Conservation (phyloP, 1,284 basidiomycete species). For the Entoloma clypeatum region DNA sequence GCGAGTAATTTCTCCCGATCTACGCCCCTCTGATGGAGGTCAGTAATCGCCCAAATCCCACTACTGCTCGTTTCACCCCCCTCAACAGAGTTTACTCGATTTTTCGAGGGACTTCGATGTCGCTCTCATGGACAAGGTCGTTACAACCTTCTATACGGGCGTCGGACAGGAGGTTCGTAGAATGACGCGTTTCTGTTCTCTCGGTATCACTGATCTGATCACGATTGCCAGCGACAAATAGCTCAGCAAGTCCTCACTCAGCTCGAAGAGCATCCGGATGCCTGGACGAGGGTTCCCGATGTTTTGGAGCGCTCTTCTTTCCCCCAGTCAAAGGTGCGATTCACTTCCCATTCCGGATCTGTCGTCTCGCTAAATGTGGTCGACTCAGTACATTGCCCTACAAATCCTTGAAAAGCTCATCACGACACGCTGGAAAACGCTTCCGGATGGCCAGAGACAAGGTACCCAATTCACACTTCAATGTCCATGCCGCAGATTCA, state of each 20-base stretch:
- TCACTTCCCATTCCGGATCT: slow-evolving; percentile 2
- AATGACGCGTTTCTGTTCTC: slow-evolving; percentile 18
- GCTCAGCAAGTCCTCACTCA: slow-evolving; percentile 91
- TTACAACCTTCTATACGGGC: slow-evolving; percentile 79
- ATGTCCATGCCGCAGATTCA: slow-evolving; percentile 8
- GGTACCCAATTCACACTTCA: slow-evolving; percentile 42
- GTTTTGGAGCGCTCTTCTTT: slow-evolving; percentile 86
- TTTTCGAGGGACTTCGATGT: slow-evolving; percentile 86
- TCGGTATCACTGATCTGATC: slow-evolving; percentile 22
- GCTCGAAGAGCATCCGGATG: slow-evolving; percentile 96
- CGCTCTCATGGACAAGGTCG: slow-evolving; percentile 80
- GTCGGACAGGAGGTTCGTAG: slow-evolving; percentile 67
- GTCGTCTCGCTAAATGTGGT: no score
- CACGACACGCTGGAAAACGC: slow-evolving; percentile 91
- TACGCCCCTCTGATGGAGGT: slow-evolving; percentile 46
- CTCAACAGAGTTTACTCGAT: slow-evolving; percentile 73
- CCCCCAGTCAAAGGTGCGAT: slow-evolving; percentile 86
- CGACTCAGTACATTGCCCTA: slow-evolving; percentile 80
- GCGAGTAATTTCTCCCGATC: no score
- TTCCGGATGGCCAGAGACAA: slow-evolving; percentile 91
- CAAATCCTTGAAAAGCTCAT: slow-evolving; percentile 96
- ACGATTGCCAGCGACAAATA: slow-evolving; percentile 71
- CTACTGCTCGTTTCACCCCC: slow-evolving; percentile 21
- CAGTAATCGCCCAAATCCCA: slow-evolving; percentile 15
- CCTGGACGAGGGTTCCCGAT: slow-evolving; percentile 96